These are phyloP conservation scores for Lentinula guzmanii DNA, from an alignment of 768 basidiomycete genomes.

Conservation along the genomic window DNA sequence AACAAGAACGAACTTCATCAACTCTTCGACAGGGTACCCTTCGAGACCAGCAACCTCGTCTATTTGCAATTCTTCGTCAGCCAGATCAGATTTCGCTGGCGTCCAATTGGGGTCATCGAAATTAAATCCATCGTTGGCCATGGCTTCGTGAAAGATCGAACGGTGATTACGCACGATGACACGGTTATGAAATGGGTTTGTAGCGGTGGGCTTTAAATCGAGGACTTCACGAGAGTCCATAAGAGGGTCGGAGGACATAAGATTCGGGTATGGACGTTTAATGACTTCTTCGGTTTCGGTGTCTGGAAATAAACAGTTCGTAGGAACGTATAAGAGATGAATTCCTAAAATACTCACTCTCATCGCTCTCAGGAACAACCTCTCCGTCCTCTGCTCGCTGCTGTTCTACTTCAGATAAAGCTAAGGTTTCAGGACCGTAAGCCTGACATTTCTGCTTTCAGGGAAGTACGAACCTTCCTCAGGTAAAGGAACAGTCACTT, in stretches of 20 bases:
- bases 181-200: constrained; percentile 51
- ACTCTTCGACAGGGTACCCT: constrained; percentile 12
- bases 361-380: not conserved
- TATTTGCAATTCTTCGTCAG: constrained; percentile 23
- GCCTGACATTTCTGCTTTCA: not conserved
- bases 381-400: not conserved
- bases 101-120: constrained; percentile 14
- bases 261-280: constrained; percentile 40
- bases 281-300: constrained; percentile 8
- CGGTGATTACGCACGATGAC: constrained; percentile 67
- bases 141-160: constrained; percentile 52
- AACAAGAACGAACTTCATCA: constrained; percentile 38
- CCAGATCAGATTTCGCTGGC: constrained; percentile 17
- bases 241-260: constrained; percentile 56
- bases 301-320: not conserved
- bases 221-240: constrained; percentile 54
- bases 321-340: not conserved
- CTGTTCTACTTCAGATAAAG: not conserved
- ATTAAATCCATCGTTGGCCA: constrained; percentile 24
- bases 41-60: constrained; percentile 19
- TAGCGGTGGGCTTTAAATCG: constrained; percentile 46
- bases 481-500: not conserved
- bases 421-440: not conserved
- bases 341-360: not conserved
- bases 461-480: not conserved